Base-by-base conservation (phyloP, 345 rosid genomes). In the Brassica carinata region DNA sequence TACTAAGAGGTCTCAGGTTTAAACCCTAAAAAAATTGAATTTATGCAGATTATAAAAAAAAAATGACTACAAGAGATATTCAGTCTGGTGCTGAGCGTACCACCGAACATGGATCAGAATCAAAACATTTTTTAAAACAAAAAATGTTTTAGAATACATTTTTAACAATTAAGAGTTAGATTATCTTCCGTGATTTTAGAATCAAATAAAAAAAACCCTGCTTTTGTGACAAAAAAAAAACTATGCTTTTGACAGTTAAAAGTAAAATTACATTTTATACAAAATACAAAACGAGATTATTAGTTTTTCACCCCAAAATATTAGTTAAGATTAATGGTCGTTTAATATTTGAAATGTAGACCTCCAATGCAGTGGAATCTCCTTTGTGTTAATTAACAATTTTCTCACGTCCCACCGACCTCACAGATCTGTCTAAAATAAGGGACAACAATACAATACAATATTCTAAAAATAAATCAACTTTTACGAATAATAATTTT, bases 361-460 rank as follows among this genome's bases (percentile, higher is more conserved):
- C 5, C 31, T 34, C 77, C 40, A 70, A 71, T 77, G 71, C 36
- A 65, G 2, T 78, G 48, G 72, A 72, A 55, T 57, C 61, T 65
- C n/a, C 0, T 77, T 78, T 65, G 72, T 64, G 70, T 14, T 34
- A 64, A 71, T 15, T 27, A 71, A 78, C 67, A 64, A 55, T 72
- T 64, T 51, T 78, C 64, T 38, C 10, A 57, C 0, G 8, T 40
- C 65, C 75, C 73, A 79, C 82, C 63, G 63, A 15, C 34, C 43
- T 66, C 48, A 57, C 72, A 72, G 73, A 72, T 66, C 77, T 65
- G 82, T 72, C 82, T 66, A 66, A 17, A 36, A 5, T 72, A 15
- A 4, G 8, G 43, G 48, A 57, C 61, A 36, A 36, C 43, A 72
- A 65, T 17, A 23, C 26, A 26, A 15, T 36, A 15, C 72, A 55